These are phyloP conservation scores for Saccharomycopsis sp. DNA, from an alignment of 805 yeast species.

Conservation along the genomic window DNA sequence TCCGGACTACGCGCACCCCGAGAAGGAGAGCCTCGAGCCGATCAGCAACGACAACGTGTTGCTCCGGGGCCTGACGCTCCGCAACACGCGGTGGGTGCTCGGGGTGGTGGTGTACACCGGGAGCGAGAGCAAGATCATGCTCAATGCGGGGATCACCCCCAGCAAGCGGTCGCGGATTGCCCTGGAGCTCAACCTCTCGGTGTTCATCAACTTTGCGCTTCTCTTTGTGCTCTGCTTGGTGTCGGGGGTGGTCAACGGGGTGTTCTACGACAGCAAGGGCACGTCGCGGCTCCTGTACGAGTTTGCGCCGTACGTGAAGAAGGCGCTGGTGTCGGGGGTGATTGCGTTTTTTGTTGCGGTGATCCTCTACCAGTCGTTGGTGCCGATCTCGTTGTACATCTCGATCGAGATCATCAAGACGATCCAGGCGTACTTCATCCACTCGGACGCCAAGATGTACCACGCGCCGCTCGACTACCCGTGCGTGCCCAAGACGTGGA, in stretches of 20 bases:
- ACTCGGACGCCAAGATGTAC: constrained; percentile 63
- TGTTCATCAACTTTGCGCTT: constrained; percentile 52
- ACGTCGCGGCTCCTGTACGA: constrained; percentile 54
- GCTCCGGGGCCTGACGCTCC: constrained; percentile 63
- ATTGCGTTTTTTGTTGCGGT: constrained; percentile 66
- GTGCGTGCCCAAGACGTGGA: constrained; percentile 78
- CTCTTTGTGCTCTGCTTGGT: constrained; percentile 61
- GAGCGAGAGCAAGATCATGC: constrained; percentile 65
- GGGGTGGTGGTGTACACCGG: constrained; percentile 77
- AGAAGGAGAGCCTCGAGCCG: constrained; percentile 39
- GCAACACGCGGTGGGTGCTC: constrained; percentile 73
- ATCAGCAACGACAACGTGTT: constrained; percentile 55
- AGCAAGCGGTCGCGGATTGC: constrained; percentile 62
- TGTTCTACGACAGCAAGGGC: constrained; percentile 40
- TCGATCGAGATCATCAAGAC: constrained; percentile 77
- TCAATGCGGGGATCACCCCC: constrained; percentile 75
- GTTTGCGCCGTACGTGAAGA: constrained; percentile 49
- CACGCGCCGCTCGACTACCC: constrained; percentile 65
- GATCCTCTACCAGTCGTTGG: constrained; percentile 68
- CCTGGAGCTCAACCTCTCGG: constrained; percentile 59
- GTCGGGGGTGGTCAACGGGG: constrained; percentile 65
- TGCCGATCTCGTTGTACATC: constrained; percentile 74
- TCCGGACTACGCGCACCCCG: constrained; percentile 29
- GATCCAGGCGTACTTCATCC: constrained; percentile 67
- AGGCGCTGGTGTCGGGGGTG: constrained; percentile 58